Percentiles rank a stretch among this genome's conserved stretches.
These are phyloP conservation scores for Strigomonas culicis DNA, from an alignment of 208 protist genomes.

Conservation along the genomic window DNA sequence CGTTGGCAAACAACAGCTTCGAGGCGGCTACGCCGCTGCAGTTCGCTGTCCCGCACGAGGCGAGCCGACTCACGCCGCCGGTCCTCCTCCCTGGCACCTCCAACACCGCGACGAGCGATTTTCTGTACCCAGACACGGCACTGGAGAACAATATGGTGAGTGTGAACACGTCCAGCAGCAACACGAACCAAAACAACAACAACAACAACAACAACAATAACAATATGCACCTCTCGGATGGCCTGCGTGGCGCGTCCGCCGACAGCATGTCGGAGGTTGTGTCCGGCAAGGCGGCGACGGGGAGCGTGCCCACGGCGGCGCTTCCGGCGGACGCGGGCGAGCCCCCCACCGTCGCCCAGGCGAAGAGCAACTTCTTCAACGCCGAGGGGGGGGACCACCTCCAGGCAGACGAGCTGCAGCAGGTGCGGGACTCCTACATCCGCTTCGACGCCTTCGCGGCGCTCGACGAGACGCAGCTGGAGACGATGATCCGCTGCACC, in stretches of 20 bases:
- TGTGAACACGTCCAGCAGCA: neutral
- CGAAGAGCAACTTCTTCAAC: constrained; percentile 27
- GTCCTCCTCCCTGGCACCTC: neutral
- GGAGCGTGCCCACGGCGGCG: neutral
- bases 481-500: constrained; percentile 58
- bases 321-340: neutral
- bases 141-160: neutral
- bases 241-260: too few species aligned
- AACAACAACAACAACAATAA: constrained; percentile 3
- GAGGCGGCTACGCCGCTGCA: too few species aligned
- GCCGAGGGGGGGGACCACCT: constrained; percentile 18
- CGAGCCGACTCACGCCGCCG: neutral
- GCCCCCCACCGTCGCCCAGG: constrained; percentile 22
- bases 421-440: constrained; percentile 38
- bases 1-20: neutral
- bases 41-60: neutral
- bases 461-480: constrained; percentile 57
- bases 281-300: too few species aligned
- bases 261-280: too few species aligned
- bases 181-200: constrained; percentile 8
- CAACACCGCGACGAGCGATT: neutral
- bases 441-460: constrained; percentile 53
- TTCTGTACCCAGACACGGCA: neutral
- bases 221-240: too few species aligned
- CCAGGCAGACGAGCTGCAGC: constrained; percentile 41